Percentiles rank a stretch among this genome's conserved stretches.
Evolutionary conservation across 1,284 basidiomycete species (phyloP).

Genomic region (Tilletia walkeri): DNA sequence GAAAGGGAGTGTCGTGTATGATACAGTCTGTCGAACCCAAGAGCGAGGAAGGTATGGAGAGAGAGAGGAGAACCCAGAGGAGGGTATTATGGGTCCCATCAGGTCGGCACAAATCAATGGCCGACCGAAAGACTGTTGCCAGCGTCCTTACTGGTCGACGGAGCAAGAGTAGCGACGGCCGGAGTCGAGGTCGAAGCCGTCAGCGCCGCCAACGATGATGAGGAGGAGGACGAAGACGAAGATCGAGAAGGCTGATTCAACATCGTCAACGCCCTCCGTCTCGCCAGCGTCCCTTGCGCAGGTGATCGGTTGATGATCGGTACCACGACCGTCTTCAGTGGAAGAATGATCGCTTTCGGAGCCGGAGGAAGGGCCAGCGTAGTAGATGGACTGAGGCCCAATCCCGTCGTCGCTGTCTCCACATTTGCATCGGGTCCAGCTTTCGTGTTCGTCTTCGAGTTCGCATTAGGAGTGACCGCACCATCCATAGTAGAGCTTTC

Average conservation of each 20-base stretch:
- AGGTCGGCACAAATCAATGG: not conserved
- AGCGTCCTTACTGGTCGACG: not conserved
- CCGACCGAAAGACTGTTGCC: not conserved
- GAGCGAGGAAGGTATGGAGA: too few species aligned
- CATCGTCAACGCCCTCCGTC: not conserved
- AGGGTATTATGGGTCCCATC: too few species aligned
- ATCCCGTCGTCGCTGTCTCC: not conserved
- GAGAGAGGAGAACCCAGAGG: too few species aligned
- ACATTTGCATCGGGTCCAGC: not conserved
- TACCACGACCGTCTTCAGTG: not conserved
- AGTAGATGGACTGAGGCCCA: not conserved
- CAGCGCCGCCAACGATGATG: not conserved
- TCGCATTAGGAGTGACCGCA: not conserved
- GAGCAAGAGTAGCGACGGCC: not conserved
- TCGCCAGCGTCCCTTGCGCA: slow-evolving; percentile 1
- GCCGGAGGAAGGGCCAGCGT: not conserved
- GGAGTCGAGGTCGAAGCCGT: not conserved
- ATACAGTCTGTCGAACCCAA: too few species aligned
- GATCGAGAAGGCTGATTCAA: too few species aligned
- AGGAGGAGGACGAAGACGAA: too few species aligned
- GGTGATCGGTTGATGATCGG: slow-evolving; percentile 1
- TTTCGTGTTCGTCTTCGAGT: not conserved
- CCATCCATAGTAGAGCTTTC: not conserved
- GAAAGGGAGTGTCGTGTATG: too few species aligned
- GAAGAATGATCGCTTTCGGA: not conserved